A percentile compares a stretch with the other conserved stretches of the same genome.
Evolutionary conservation across 768 basidiomycete genomes (phyloP).

Genomic region (Punctularia strigosozonata): DNA sequence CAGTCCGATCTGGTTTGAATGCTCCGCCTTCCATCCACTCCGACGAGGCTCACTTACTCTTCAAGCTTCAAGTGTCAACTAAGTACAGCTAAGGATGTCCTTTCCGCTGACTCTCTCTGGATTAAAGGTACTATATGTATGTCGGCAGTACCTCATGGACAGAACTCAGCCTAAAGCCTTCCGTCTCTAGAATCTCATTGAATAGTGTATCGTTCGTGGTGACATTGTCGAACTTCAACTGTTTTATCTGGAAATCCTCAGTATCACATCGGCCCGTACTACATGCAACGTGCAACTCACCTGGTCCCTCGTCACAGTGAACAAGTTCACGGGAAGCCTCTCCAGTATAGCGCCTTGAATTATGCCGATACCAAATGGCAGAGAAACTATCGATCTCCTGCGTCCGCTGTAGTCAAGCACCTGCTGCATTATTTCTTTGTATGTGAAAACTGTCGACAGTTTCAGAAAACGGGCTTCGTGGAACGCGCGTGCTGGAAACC

Average conservation of each 20-base stretch:
- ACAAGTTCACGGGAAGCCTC: conserved; percentile 46
- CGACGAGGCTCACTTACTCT: too few species aligned
- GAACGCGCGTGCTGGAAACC: conserved; percentile 26
- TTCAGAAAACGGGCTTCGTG: conserved; percentile 17
- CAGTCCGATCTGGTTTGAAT: too few species aligned
- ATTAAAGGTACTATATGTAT: conserved; percentile 22
- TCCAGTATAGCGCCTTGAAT: conserved; percentile 59
- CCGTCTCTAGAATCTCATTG: conserved; percentile 24
- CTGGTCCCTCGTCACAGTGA: conserved; percentile 63
- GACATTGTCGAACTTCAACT: conserved; percentile 49
- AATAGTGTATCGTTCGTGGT: conserved; percentile 22
- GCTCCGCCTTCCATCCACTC: too few species aligned
- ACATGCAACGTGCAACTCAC: conserved; percentile 23
- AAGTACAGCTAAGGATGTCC: too few species aligned
- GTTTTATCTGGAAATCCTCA: conserved; percentile 36
- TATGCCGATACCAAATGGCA: conserved; percentile 52
- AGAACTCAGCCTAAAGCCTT: conserved; percentile 28
- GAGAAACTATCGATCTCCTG: conserved; percentile 43
- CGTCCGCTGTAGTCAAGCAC: conserved; percentile 43
- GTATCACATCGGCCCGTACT: neutral
- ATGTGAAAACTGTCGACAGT: conserved; percentile 45
- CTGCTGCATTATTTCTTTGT: conserved; percentile 53
- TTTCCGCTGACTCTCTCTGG: neutral
- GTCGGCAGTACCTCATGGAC: conserved; percentile 44
- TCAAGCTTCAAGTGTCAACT: too few species aligned